Evolutionary conservation across 2,329 filamentous ascomycete genomes (phyloP), one percentile per base, ranked within the genome.

Genomic region (Westerdykella sp.): DNA sequence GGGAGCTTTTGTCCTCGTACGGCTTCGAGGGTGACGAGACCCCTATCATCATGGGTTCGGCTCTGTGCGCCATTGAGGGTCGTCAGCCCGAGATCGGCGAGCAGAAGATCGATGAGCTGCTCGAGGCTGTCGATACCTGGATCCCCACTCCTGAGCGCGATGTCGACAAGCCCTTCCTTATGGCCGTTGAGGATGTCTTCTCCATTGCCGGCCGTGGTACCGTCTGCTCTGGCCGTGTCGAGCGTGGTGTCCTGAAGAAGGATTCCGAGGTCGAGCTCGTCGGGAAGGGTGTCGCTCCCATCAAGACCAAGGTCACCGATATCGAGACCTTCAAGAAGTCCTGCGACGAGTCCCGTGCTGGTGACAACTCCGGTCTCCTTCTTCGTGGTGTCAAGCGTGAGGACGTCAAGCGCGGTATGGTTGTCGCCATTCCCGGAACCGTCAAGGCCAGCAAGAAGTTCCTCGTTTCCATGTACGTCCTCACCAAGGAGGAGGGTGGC

Each of bases 321-420:
- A 97, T 98, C 58, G 93, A 98, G 78, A 98, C 91, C 55, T 98
- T 98, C 80, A 96, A 97, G 81, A 98, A 98, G 81, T 94, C 89
- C 39, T 97, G 93, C 72, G 90, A 96, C 46, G 88, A 95, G 74
- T 95, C 91, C 46, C 82, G 87, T 61, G 93, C 93, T 49, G 93
- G 93, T 70, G 93, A 98, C 74, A 98, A 97, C 83, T 96, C 93
- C 21, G 93, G 93, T 66, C 85, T 98, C 31, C 81, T 98, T 42
- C 84, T 98, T 70, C 88, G 93, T 74, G 91, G 93, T 78, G 73
- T 98, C 66, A 90, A 89, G 73, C 89, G 93, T 65, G 93, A 98
- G 75, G 94, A 98, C 62, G 79, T 98, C 63, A 79, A 76, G 62
- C 88, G 93, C 69, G 93, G 93, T 67, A 97, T 98, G 93, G 87